Evolutionary conservation across 139 green algal genomes (phyloP), one percentile per base, ranked within the genome.

Genomic region (Closterium sp.): DNA sequence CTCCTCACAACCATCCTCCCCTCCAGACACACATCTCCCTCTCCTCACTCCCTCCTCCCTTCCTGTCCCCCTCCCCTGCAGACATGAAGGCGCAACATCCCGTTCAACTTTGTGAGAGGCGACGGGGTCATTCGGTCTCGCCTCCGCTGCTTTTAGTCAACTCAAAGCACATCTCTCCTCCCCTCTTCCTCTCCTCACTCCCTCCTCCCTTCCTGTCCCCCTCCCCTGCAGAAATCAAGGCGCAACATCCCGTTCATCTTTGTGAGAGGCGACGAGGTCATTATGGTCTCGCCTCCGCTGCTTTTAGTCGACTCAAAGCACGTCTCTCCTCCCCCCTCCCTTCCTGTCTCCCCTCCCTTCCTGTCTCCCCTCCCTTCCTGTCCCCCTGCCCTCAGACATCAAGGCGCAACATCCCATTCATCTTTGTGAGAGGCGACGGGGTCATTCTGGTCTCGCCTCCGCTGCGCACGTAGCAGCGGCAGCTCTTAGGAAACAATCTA

Each of bases 391-490:
- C 38, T 85, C 97, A 99, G 97, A 99, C 97, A 0, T 97, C 97
- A 70, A 99, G 99, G 92, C 95, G 98, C 1, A 96, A 93, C 31
- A 95, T 99, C 0, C 96, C 97, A 1, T 99, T 97, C 94, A 95
- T 99, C 5, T 99, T 99, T 95, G 97, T 99, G 19, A 95, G 98
- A 31, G 98, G 98, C 0, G 98, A 99, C 92, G 96, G 96, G 31
- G 97, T 99, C 62, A 99, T 99, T 89, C 95, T 99, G 3, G 95
- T 99, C 11, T 99, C 97, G 17, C 98, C 98, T 9, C 97, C 98
- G 4, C 94, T 99, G 85, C 86, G 94, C 24, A 92, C 89, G 19
- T 79, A 79, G 62, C 62, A 27, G 17, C 62, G 7, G 38, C 38
- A 50, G 38, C 38, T 50, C 38, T 50, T 50, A 50, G 7, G 38